Evolutionary conservation across 768 basidiomycete genomes (phyloP), one percentile per base, ranked within the genome.

Genomic region (Lanmaoa pseudosensibilis): DNA sequence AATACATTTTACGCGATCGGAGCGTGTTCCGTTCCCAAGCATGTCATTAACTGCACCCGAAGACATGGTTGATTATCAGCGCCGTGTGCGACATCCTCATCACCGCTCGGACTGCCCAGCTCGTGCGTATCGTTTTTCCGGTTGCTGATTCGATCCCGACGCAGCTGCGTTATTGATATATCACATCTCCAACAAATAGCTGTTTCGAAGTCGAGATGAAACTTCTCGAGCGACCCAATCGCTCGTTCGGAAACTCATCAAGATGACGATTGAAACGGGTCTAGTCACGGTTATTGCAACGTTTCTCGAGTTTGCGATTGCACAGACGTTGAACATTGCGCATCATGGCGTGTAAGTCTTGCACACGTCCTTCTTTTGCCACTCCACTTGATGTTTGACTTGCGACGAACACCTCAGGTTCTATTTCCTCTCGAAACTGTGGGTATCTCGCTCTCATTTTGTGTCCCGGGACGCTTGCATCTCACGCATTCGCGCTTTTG

Each of bases 181-280:
- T 21, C 44, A 30, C 10, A n/a, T n/a, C 18, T 6, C 50, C n/a
- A n/a, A 18, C 49, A n/a, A 32, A 16, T 30, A 57, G 50, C 55
- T 59, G 34, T 52, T 52, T 36, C 49, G 45, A 32, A 39, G 45
- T 19, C 37, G 16, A 6, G 33, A 25, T 6, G 33, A 18, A 50
- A 47, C 55, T 32, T 44, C 27, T 39, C 44, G 2, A 15, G 45
- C 36, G n/a, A 60, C 56, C 39, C 59, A 59, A 9, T 45, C 49
- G 6, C 51, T 54, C 23, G 41, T 60, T 34, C 46, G 45, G n/a
- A 58, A 53, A 38, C 58, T 59, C 27, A 18, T 59, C 37, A 57
- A 59, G 45, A 45, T 59, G 23, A 59, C 58, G 19, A 57, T 59
- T 45, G 56, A 59, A 46, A 59, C 58, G 5, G 59, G 50, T 6